A percentile compares a stretch with the other conserved stretches of the same genome.
Evolutionary conservation across 2,329 filamentous ascomycete genomes (phyloP).

Genomic region (Cadophora sp.): DNA sequence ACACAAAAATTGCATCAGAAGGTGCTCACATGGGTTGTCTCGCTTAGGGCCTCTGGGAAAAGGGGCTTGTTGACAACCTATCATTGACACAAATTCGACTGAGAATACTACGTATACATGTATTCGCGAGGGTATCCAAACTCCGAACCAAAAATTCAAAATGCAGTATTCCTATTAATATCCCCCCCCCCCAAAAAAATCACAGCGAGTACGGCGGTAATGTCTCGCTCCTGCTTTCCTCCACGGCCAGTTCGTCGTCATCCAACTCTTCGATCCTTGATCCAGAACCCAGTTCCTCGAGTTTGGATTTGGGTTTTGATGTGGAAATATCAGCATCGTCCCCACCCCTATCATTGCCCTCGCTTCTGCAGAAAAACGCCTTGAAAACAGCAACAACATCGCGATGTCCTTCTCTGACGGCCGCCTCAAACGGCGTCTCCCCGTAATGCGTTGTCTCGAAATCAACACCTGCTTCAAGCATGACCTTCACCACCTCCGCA

Average conservation of each 20-base stretch:
- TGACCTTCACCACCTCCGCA: slow-evolving; percentile 57
- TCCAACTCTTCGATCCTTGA: slow-evolving; percentile 7
- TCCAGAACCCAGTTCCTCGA: neutral
- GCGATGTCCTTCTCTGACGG: slow-evolving; percentile 10
- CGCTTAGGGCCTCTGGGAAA: neutral
- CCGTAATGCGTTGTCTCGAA: slow-evolving; percentile 52
- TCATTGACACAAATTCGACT: neutral
- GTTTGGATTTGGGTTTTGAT: neutral
- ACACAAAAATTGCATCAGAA: no score
- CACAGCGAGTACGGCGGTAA: neutral
- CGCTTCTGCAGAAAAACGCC: neutral
- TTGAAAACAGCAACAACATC: slow-evolving; percentile 19
- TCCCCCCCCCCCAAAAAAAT: neutral
- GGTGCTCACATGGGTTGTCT: neutral
- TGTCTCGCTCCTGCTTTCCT: neutral
- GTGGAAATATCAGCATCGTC: neutral
- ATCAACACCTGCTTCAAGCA: slow-evolving; percentile 67
- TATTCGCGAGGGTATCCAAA: no score
- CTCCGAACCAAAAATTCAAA: no score
- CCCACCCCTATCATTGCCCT: neutral
- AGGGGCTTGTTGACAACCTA: neutral
- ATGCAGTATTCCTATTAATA: no score
- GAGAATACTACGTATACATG: no score
- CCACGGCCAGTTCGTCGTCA: neutral
- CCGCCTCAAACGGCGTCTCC: slow-evolving; percentile 19